Evolutionary conservation across 805 yeast species (phyloP).

Genomic region (Lipomyces sp.): DNA sequence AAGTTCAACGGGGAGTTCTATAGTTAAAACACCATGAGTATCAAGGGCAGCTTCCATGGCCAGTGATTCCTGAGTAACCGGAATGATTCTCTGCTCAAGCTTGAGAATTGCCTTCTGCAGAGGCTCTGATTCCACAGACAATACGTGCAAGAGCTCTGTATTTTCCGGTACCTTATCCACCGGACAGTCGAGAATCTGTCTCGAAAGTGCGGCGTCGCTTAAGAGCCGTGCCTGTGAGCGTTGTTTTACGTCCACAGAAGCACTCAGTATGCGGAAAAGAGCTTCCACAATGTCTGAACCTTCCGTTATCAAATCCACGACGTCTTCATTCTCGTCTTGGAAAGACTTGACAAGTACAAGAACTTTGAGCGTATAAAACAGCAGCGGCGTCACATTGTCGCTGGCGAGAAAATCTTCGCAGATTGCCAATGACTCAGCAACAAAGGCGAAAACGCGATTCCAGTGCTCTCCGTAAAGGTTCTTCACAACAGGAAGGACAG

Average conservation of each 20-base stretch:
- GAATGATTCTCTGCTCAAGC: slow-evolving; percentile 49
- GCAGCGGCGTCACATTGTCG: slow-evolving; percentile 25
- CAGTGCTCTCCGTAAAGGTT: slow-evolving; percentile 39
- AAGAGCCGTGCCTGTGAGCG: slow-evolving; percentile 24
- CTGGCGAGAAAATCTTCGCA: slow-evolving; percentile 14
- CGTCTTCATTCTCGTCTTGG: slow-evolving; percentile 38
- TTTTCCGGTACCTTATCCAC: slow-evolving; percentile 19
- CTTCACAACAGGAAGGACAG: slow-evolving; percentile 36
- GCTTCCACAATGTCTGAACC: slow-evolving; percentile 15
- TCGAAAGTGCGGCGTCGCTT: slow-evolving; percentile 27
- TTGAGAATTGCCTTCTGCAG: slow-evolving; percentile 51
- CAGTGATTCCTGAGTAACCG: slow-evolving; percentile 54
- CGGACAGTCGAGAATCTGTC: slow-evolving; percentile 25
- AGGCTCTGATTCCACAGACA: slow-evolving; percentile 30
- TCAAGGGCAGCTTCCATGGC: slow-evolving; percentile 50
- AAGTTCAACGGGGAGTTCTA: slow-evolving; percentile 51
- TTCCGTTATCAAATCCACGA: slow-evolving; percentile 48
- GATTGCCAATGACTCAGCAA: slow-evolving; percentile 9
- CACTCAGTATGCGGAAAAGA: slow-evolving; percentile 11
- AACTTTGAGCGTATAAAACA: slow-evolving; percentile 53
- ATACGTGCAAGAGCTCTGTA: slow-evolving; percentile 22
- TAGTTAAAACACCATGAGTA: slow-evolving; percentile 36
- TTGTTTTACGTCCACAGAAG: slow-evolving; percentile 12
- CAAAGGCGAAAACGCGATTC: slow-evolving; percentile 10
- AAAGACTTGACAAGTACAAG: slow-evolving; percentile 45